Evolutionary conservation across 192 early-diverging fungal genomes (phyloP).

Genomic region (Linnemannia exigua): DNA sequence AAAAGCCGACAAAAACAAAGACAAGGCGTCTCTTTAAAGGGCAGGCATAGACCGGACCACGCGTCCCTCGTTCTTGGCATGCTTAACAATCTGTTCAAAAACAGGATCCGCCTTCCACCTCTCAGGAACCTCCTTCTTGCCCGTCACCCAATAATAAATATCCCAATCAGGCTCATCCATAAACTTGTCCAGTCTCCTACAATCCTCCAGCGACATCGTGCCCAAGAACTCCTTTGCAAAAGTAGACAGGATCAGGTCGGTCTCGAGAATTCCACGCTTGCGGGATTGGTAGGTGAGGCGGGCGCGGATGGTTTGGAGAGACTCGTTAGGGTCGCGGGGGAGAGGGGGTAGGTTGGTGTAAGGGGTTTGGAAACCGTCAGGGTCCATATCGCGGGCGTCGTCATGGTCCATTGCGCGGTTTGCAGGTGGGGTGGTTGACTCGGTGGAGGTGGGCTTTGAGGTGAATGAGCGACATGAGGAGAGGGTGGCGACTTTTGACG

Average conservation of each 20-base stretch:
- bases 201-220: conserved; percentile 64
- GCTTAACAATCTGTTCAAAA: conserved; percentile 76
- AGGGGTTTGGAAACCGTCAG: conserved; percentile 51
- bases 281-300: conserved; percentile 89
- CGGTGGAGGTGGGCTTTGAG: conserved; percentile 17
- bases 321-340: conserved; percentile 72
- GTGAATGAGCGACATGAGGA: conserved; percentile 25
- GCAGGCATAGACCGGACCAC: conserved; percentile 90
- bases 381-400: conserved; percentile 46
- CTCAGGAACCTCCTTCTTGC: conserved; percentile 75
- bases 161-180: conserved; percentile 97
- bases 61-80: conserved; percentile 83
- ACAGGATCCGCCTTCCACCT: conserved; percentile 63
- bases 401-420: conserved; percentile 43
- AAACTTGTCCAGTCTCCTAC: conserved; percentile 84
- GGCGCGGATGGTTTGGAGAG: conserved; percentile 78
- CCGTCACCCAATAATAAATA: conserved; percentile 93
- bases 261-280: conserved; percentile 96
- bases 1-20: neutral
- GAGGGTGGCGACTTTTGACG: neutral
- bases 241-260: conserved; percentile 91
- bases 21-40: conserved; percentile 42
- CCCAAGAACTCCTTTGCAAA: conserved; percentile 80
- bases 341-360: conserved; percentile 67
- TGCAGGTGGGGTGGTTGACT: neutral